Conservation (phyloP, 805 yeast species). For the Hanseniaspora pseudoguilliermondii region DNA sequence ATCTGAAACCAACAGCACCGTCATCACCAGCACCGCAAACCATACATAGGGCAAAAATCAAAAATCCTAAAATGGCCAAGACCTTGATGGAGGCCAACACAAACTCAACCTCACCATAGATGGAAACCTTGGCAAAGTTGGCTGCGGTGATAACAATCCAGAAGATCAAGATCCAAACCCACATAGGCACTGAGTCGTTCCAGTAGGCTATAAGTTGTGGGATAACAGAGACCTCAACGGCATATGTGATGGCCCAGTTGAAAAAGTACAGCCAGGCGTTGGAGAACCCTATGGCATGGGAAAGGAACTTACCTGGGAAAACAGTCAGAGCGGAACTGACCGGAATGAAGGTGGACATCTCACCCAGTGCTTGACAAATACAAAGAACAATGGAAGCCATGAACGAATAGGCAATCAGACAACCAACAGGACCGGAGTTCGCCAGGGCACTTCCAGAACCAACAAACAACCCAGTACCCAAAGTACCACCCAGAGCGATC, state of each 20-base stretch:
- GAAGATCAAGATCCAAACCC: slow-evolving; percentile 61
- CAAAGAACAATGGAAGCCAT: slow-evolving; percentile 54
- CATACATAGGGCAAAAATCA: slow-evolving; percentile 53
- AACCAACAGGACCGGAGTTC: slow-evolving; percentile 56
- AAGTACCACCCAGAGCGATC: slow-evolving; percentile 71
- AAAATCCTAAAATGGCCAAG: slow-evolving; percentile 57
- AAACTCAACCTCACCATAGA: slow-evolving; percentile 64
- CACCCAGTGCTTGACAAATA: slow-evolving; percentile 63
- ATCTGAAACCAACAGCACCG: slow-evolving; percentile 67
- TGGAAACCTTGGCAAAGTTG: slow-evolving; percentile 56
- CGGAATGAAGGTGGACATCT: slow-evolving; percentile 70
- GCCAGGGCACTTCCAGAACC: slow-evolving; percentile 45
- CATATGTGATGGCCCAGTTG: slow-evolving; percentile 66
- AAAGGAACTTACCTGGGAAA: slow-evolving; percentile 53
- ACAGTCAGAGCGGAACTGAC: slow-evolving; percentile 55
- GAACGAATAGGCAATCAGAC: slow-evolving; percentile 51
- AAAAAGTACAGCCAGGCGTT: slow-evolving; percentile 67
- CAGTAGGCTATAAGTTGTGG: slow-evolving; percentile 54
- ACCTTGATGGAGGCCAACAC: slow-evolving; percentile 61
- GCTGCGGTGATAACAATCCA: slow-evolving; percentile 41
- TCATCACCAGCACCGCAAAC: slow-evolving; percentile 61
- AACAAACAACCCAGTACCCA: slow-evolving; percentile 67
- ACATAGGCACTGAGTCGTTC: slow-evolving; percentile 57
- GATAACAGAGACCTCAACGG: slow-evolving; percentile 58
- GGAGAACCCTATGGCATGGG: slow-evolving; percentile 62